Evolutionary conservation across 305 asterid genomes (phyloP).

Genomic region (Fraxinus greggii): DNA sequence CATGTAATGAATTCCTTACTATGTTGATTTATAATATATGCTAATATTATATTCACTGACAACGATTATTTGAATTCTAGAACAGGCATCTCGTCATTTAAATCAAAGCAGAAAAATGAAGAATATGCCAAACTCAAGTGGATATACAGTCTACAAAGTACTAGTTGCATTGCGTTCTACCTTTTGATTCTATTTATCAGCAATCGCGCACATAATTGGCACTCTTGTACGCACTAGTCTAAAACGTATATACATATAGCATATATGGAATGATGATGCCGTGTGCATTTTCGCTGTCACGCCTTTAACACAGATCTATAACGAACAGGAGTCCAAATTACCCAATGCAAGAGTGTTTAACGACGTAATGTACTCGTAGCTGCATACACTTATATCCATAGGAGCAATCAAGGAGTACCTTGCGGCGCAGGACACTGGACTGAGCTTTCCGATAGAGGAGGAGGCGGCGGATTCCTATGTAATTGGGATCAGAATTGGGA

Average conservation of each 20-base stretch:
- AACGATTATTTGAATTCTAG: background rate
- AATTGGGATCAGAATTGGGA: constrained; percentile 70
- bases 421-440: constrained; percentile 66
- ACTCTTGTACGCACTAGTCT: background rate
- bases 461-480: constrained; percentile 84
- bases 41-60: background rate
- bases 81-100: background rate
- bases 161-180: background rate
- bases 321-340: constrained; percentile 4
- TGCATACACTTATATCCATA: background rate
- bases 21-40: background rate
- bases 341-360: constrained; percentile 11
- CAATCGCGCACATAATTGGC: background rate
- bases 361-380: constrained; percentile 6
- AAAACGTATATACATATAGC: background rate
- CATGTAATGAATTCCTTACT: background rate
- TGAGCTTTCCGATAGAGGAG: constrained; percentile 81
- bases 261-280: background rate
- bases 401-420: constrained; percentile 42
- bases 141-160: background rate
- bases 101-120: background rate
- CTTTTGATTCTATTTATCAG: background rate
- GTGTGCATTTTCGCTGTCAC: background rate
- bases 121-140: background rate
- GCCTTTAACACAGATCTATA: background rate